These are phyloP conservation scores for Massariosphaeria phaeospora DNA, from an alignment of 495 filamentous ascomycete genomes.

Conservation along the genomic window DNA sequence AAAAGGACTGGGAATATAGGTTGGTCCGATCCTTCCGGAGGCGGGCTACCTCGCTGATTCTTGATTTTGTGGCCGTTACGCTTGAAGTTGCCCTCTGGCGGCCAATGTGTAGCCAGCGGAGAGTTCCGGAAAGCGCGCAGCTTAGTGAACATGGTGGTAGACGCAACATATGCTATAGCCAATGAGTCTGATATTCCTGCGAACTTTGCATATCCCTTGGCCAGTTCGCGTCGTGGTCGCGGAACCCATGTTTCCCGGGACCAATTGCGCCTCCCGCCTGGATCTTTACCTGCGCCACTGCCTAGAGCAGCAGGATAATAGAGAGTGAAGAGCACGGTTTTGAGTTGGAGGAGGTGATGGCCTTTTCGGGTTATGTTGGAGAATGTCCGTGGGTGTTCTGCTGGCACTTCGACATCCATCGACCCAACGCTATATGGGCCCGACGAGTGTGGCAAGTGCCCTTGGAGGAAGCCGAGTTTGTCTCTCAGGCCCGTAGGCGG, in stretches of 20 bases:
- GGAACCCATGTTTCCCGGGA: slow-evolving; percentile 53
- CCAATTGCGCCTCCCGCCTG: slow-evolving; percentile 38
- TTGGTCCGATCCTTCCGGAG: slow-evolving; percentile 32
- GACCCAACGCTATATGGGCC: slow-evolving; percentile 41
- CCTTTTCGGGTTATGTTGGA: slow-evolving; percentile 40
- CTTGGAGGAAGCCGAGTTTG: slow-evolving; percentile 33
- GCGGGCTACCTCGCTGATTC: slow-evolving; percentile 30
- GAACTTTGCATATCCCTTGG: slow-evolving; percentile 53
- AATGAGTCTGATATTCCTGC: slow-evolving; percentile 44
- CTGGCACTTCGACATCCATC: slow-evolving; percentile 45
- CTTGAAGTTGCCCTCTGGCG: slow-evolving; percentile 34
- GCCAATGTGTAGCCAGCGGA: slow-evolving; percentile 43
- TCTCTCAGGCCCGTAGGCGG: slow-evolving; percentile 36
- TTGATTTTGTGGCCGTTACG: slow-evolving; percentile 35
- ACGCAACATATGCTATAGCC: slow-evolving; percentile 45
- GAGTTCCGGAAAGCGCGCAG: slow-evolving; percentile 54
- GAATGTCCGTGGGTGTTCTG: slow-evolving; percentile 35
- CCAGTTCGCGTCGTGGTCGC: slow-evolving; percentile 45
- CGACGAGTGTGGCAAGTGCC: slow-evolving; percentile 38
- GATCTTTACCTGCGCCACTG: slow-evolving; percentile 19
- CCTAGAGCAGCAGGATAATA: slow-evolving; percentile 40
- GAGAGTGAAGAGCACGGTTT: slow-evolving; percentile 42
- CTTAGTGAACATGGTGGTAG: slow-evolving; percentile 54
- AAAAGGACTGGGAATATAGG: slow-evolving; percentile 44
- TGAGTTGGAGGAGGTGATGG: slow-evolving; percentile 38